These are phyloP conservation scores for Helotiales sp. DNA, from an alignment of 2,329 filamentous ascomycete species.

Conservation along the genomic window DNA sequence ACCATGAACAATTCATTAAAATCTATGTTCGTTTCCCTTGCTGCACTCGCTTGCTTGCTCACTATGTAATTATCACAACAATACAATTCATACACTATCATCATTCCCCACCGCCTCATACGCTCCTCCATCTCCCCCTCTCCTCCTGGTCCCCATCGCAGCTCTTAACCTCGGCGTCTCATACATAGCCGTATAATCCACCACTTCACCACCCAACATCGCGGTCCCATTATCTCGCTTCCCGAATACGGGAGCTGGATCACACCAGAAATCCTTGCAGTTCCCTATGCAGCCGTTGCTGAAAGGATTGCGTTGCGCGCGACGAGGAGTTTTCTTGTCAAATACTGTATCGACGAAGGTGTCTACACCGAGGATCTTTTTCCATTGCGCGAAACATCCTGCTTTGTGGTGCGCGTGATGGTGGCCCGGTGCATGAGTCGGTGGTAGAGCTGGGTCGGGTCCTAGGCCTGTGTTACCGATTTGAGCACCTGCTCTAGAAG, in stretches of 20 bases:
- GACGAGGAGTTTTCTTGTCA: conserved; percentile 57
- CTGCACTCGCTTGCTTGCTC: background rate
- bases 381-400: conserved; percentile 77
- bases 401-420: conserved; percentile 53
- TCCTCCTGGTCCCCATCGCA: conserved; percentile 18
- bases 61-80: conserved; percentile 3
- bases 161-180: conserved; percentile 61
- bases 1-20: background rate
- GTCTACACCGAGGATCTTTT: conserved; percentile 83
- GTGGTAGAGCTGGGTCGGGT: conserved; percentile 55
- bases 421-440: conserved; percentile 44
- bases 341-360: conserved; percentile 90
- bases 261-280: conserved; percentile 96
- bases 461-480: conserved; percentile 66
- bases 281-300: conserved; percentile 82
- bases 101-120: conserved; percentile 33
- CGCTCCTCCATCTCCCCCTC: conserved; percentile 21
- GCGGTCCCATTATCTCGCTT: conserved; percentile 72
- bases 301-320: conserved; percentile 72
- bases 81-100: conserved; percentile 33
- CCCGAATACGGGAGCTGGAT: conserved; percentile 79
- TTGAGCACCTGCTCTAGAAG: conserved; percentile 66
- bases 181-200: conserved; percentile 90
- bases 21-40: background rate
- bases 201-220: conserved; percentile 71